Conservation (phyloP, 306 rosid species). For the Datisca glomerata region DNA sequence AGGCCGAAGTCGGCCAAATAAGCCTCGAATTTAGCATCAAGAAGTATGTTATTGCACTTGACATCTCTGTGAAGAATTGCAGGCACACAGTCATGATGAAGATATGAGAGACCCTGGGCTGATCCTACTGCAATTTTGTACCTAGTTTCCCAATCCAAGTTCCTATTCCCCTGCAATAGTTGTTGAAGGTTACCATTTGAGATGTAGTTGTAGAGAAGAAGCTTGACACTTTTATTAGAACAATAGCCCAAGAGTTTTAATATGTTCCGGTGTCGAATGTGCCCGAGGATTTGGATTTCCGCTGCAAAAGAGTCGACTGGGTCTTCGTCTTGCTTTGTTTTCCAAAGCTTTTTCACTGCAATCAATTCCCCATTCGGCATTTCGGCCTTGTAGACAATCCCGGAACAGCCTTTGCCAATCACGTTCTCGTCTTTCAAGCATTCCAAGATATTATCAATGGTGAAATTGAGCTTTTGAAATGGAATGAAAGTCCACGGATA, state of each 20-base stretch:
- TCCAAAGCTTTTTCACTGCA: conserved; percentile 92
- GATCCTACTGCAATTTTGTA: conserved; percentile 95
- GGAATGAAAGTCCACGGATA: conserved; percentile 93
- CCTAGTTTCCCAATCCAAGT: conserved; percentile 88
- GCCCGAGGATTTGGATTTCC: conserved; percentile 93
- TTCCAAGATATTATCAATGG: conserved; percentile 53
- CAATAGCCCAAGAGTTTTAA: conserved; percentile 87
- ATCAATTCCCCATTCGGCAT: conserved; percentile 60
- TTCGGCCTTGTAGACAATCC: conserved; percentile 71
- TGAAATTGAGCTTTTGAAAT: conserved; percentile 72
- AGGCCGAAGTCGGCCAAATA: conserved; percentile 94
- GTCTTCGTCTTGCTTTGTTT: conserved; percentile 80
- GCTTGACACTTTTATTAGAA: conserved; percentile 80
- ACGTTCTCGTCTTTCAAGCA: conserved; percentile 76
- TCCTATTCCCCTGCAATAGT: conserved; percentile 70
- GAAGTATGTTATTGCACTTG: conserved; percentile 88
- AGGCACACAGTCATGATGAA: conserved; percentile 94
- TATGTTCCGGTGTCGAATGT: conserved; percentile 90
- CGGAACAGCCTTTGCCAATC: conserved; percentile 85
- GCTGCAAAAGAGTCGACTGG: conserved; percentile 76
- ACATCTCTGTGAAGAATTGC: conserved; percentile 95
- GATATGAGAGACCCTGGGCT: conserved; percentile 89
- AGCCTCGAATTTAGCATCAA: conserved; percentile 85
- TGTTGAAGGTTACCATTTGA: conserved; percentile 86
- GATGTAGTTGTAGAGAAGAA: conserved; percentile 85